Evolutionary conservation across 495 filamentous ascomycete genomes (phyloP).

Genomic region (Talaromyces wortmannii): DNA sequence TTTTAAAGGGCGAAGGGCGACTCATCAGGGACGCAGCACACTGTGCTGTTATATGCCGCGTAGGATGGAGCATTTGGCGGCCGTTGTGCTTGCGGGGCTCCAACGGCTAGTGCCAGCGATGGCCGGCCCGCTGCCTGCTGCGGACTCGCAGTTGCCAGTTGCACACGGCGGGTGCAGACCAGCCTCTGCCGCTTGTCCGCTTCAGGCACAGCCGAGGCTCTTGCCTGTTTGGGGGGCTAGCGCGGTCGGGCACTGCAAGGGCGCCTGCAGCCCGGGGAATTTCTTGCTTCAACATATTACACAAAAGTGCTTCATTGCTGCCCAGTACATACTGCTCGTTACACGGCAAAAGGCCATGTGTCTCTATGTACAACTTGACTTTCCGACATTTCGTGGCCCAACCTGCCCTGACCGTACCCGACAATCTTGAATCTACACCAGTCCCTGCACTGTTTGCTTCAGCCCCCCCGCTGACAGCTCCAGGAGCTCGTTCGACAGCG

Average conservation of each 20-base stretch:
- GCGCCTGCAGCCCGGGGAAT: too few species aligned
- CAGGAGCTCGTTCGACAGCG: constrained; percentile 22
- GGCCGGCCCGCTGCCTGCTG: too few species aligned
- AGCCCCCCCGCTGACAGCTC: constrained; percentile 7
- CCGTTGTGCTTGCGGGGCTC: not conserved
- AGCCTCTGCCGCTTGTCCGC: not conserved
- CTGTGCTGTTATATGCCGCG: constrained; percentile 38
- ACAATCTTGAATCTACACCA: not conserved
- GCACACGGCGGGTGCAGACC: not conserved
- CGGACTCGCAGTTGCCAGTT: too few species aligned
- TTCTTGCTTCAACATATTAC: too few species aligned
- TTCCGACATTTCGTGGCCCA: too few species aligned
- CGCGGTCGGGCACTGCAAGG: not conserved
- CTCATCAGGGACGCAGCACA: constrained; percentile 7
- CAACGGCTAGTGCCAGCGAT: not conserved
- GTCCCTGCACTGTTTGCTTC: not conserved
- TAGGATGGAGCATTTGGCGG: constrained; percentile 26
- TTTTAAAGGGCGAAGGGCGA: not conserved
- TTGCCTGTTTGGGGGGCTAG: not conserved
- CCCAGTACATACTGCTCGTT: too few species aligned
- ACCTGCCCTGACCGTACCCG: too few species aligned
- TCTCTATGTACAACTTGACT: too few species aligned
- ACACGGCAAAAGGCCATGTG: too few species aligned
- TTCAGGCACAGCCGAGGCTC: constrained; percentile 1
- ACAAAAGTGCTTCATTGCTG: too few species aligned